Conservation (phyloP, 176 grass and related monocot species). For the Triticum aestivum region IWGSC_CS_RefSeq_v2.1 NC_057810.1:697866371-697866870, state of each 20-base stretch:
- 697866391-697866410: not conserved
- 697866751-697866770: constrained; percentile 37
- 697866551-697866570: not conserved
- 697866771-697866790: constrained; percentile 89
- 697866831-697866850: constrained; percentile 87
- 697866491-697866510: constrained; percentile 80
- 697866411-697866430: not conserved
- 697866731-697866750: not conserved
- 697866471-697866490: constrained; percentile 61
- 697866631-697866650: constrained; percentile 87
- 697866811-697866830: constrained; percentile 70
- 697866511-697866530: constrained; percentile 32
- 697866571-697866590: not conserved
- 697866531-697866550: not conserved
- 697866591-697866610: constrained; percentile 27
- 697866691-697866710: constrained; percentile 91
- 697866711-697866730: constrained; percentile 54
- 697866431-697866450: constrained; percentile 7
- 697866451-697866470: constrained; percentile 46
- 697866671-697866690: constrained; percentile 75
- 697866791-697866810: constrained; percentile 82
- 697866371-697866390: constrained; percentile 1
- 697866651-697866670: constrained; percentile 79
- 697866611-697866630: constrained; percentile 47
- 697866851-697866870: constrained; percentile 97